Percentiles rank a stretch among this genome's conserved stretches.
Conservation (phyloP, 2,329 filamentous ascomycete genomes). For the Falciphora oryzae region DNA sequence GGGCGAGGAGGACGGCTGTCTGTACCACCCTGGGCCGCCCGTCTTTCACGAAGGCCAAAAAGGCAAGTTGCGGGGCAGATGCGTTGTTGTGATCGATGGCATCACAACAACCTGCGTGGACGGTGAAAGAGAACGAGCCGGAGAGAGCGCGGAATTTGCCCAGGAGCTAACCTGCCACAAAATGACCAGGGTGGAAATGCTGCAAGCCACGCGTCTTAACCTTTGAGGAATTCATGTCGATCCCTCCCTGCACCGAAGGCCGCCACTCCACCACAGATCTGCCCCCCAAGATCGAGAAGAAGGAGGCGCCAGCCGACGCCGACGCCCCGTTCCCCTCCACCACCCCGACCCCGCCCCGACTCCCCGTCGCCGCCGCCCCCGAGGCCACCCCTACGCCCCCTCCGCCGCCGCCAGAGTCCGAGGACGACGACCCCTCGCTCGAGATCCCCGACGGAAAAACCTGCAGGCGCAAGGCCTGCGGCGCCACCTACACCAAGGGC, state of each 20-base stretch:
- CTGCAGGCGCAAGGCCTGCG: constrained; percentile 76
- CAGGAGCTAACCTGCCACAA: not conserved
- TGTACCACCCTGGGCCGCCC: constrained; percentile 89
- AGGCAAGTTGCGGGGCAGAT: constrained; percentile 52
- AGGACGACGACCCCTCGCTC: constrained; percentile 75
- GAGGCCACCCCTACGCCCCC: constrained; percentile 32
- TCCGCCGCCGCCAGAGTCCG: constrained; percentile 65
- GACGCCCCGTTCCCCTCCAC: constrained; percentile 27
- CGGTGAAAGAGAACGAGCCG: too few species aligned
- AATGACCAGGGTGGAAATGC: constrained; percentile 82
- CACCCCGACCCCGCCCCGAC: constrained; percentile 1
- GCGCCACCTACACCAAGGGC: constrained; percentile 56
- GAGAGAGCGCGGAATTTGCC: too few species aligned
- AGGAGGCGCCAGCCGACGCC: constrained; percentile 36
- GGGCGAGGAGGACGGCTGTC: constrained; percentile 67
- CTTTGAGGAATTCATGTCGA: constrained; percentile 95
- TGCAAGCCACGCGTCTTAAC: constrained; percentile 95
- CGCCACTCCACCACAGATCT: constrained; percentile 84
- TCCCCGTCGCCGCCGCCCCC: constrained; percentile 27
- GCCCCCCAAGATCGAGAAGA: constrained; percentile 57
- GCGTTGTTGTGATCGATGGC: constrained; percentile 9
- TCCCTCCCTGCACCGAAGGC: constrained; percentile 87
- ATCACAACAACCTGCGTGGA: not conserved
- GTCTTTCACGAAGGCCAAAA: constrained; percentile 98
- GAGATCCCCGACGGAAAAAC: constrained; percentile 67